Conservation (phyloP, 257 asterid genomes). For the Scutellaria minor region DNA sequence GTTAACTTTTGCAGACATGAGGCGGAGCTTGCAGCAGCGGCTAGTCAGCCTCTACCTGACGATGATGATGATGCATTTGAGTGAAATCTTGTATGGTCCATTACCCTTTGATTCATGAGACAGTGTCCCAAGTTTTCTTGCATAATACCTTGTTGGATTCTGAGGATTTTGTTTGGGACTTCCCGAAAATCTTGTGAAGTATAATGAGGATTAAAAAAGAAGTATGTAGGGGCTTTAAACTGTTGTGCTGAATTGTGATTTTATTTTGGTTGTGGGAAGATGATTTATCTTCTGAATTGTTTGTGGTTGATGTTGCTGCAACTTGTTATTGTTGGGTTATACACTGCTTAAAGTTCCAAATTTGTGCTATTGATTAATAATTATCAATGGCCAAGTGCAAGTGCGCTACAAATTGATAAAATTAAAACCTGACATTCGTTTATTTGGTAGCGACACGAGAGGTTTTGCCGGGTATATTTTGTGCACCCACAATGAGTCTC, state of each 20-base stretch:
- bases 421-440: too few species aligned
- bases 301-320: background rate
- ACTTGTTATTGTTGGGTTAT: too few species aligned
- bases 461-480: too few species aligned
- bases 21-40: slow-evolving; percentile 60
- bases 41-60: slow-evolving; percentile 76
- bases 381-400: too few species aligned
- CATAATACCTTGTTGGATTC: slow-evolving; percentile 20
- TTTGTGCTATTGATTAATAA: background rate
- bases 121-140: slow-evolving; percentile 20
- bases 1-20: slow-evolving; percentile 55
- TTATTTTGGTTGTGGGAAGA: slow-evolving; percentile 35
- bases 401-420: too few species aligned
- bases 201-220: slow-evolving; percentile 18
- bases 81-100: slow-evolving; percentile 24
- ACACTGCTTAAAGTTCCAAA: too few species aligned
- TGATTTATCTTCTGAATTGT: slow-evolving; percentile 37
- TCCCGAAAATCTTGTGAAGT: background rate
- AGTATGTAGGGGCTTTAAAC: slow-evolving; percentile 33
- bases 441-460: too few species aligned
- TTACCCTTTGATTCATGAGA: slow-evolving; percentile 13
- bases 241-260: slow-evolving; percentile 28
- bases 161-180: slow-evolving; percentile 24
- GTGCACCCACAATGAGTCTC: too few species aligned
- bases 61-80: slow-evolving; percentile 77